phyloP scores from a whole-genome alignment of 306 rosid genomes.

The Sicyos edulis region DNA sequence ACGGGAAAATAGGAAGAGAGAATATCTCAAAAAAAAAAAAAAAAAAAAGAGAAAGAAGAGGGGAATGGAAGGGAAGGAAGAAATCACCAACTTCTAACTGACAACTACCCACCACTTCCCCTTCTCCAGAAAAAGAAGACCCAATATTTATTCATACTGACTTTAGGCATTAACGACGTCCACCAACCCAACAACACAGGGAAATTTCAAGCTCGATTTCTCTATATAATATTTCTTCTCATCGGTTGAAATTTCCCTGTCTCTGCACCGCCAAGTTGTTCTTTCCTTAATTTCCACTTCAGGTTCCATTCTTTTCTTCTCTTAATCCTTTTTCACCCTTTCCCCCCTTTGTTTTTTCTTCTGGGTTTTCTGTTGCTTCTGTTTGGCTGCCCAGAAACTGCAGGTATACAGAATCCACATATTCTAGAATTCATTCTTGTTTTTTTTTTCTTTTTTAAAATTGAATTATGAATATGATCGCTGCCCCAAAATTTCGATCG shows the following conservation, averaged over 20 bases:
- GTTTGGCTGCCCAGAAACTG: conserved; percentile 1
- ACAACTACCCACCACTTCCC: conserved; percentile 7
- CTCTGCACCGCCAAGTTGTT: background rate
- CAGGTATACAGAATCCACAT: background rate
- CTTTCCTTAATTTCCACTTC: background rate
- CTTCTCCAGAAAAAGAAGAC: background rate
- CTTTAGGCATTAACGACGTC: conserved; percentile 13
- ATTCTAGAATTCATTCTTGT: background rate
- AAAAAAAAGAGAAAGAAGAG: too few species aligned
- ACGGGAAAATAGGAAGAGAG: too few species aligned
- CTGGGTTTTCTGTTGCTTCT: background rate
- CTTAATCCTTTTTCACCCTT: background rate
- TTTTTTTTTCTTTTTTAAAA: too few species aligned
- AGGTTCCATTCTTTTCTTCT: conserved; percentile 1
- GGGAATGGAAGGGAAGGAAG: background rate
- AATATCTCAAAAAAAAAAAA: too few species aligned
- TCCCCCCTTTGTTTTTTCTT: background rate
- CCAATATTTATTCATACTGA: background rate
- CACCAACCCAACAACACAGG: conserved; percentile 17
- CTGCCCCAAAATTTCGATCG: background rate
- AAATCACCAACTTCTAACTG: conserved; percentile 11
- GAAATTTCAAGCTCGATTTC: background rate
- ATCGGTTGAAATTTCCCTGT: background rate
- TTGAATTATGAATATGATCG: background rate
- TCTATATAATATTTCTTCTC: conserved; percentile 3